A percentile compares a stretch with the other conserved stretches of the same genome.
These are phyloP conservation scores for Hypocreales sp. DNA, from an alignment of 2,329 filamentous ascomycete genomes.

Conservation along the genomic window DNA sequence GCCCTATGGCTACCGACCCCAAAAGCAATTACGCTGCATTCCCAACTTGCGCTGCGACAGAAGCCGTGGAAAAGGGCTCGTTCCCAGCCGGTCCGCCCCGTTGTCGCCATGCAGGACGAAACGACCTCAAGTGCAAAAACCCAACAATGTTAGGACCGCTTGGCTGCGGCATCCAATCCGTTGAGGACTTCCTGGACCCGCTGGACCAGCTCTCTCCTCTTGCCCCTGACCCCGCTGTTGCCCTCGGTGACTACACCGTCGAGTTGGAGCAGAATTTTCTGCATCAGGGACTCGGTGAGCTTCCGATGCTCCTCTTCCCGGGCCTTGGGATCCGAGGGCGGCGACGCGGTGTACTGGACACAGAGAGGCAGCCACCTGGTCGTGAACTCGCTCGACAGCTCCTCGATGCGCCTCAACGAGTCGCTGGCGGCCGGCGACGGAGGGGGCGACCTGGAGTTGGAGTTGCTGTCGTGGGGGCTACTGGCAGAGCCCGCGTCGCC, in stretches of 20 bases:
- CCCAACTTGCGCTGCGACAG: no score
- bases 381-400: conserved; percentile 49
- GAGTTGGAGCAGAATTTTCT: conserved; percentile 60
- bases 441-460: conserved; percentile 16
- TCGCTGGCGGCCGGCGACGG: conserved; percentile 17
- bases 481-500: conserved; percentile 23
- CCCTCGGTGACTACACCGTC: conserved; percentile 64
- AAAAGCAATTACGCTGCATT: no score
- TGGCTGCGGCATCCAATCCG: conserved; percentile 41
- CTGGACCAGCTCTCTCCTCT: conserved; percentile 57
- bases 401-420: conserved; percentile 42
- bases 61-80: no score
- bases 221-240: conserved; percentile 45
- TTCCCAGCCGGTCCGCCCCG: no score
- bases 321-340: conserved; percentile 53
- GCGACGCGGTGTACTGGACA: conserved; percentile 40
- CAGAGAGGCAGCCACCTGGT: conserved; percentile 50
- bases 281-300: conserved; percentile 60
- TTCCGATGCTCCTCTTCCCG: conserved; percentile 59
- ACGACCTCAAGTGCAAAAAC: no score
- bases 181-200: conserved; percentile 53
- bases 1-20: no score
- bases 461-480: conserved; percentile 27
- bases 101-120: no score
- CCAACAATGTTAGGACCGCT: no score